Evolutionary conservation across 768 basidiomycete genomes (phyloP), one percentile per base, ranked within the genome.

Genomic region (Termitomyces sp.): DNA sequence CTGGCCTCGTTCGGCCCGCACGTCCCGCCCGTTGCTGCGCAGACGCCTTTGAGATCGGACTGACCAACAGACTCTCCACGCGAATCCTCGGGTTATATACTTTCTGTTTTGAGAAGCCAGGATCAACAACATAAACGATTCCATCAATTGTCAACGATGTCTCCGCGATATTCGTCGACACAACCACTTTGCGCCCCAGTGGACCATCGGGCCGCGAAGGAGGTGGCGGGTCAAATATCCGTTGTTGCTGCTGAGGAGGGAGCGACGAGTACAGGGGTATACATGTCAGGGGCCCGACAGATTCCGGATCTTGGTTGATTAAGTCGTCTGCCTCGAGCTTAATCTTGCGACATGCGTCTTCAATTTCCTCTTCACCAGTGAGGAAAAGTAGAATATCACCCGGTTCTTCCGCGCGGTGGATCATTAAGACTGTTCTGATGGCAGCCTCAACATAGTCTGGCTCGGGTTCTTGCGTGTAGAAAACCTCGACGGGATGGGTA

Each of bases 101-200:
- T 69, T 96, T 98, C 73, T 98, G 96, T 73, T 99, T 96, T 34
- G 90, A 94, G 75, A 98, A 97, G 1, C 94, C 95, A 0, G 95
- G 93, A 67, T 98, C 96, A 47, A 98, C 94, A 57, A 98, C 96
- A 65, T 98, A 99, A n/a, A 99, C 95, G 65, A 99, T 98, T 22
- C 96, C 96, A 64, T 99, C 96, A 57, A 99, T 98, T 3, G 96
- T 99, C 44, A 98, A 74, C 2, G 94, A 96, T 2, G 96, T 98
- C 73, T 99, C 96, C 3, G 97, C 97, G 57, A 98, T 94, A 69
- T 98, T 99, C 29, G 96, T 99, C 9, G 94, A 92, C 0, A 99
- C 78, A 33, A 99, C 90, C 45, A 98, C 83, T 70, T 99, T 99
- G 58, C 96, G 84, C 0, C 96, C 96, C 0, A 89, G 87, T 0